Conservation (phyloP, 1,139 yeast species). For the Groenewaldozyma auringiensis region DNA sequence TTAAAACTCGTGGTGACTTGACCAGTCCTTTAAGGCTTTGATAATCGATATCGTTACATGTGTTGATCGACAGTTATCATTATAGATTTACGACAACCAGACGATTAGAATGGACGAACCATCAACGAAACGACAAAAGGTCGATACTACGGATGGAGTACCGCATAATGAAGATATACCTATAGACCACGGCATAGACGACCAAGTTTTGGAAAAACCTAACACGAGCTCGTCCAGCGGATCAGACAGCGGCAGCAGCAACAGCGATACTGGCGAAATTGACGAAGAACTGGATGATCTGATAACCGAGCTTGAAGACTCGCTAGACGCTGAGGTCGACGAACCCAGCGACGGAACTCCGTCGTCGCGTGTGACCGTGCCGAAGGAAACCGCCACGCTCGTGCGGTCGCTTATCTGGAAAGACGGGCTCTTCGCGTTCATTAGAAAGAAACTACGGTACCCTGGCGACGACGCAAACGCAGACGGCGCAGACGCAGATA, state of each 20-base stretch:
- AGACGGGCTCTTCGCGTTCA: constrained; percentile 53
- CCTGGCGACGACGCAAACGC: constrained; percentile 40
- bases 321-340: not conserved
- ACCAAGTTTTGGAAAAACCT: not conserved
- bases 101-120: not conserved
- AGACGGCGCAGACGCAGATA: constrained; percentile 46
- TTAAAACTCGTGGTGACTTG: not conserved
- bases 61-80: no score
- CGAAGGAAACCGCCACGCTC: constrained; percentile 38
- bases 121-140: not conserved
- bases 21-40: no score
- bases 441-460: constrained; percentile 21
- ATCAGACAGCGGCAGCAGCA: not conserved
- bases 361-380: constrained; percentile 21
- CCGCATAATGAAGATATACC: no score
- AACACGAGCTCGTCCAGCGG: not conserved
- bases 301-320: constrained; percentile 10
- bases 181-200: not conserved
- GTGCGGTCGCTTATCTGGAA: constrained; percentile 54
- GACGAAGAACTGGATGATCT: constrained; percentile 11
- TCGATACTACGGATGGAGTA: no score
- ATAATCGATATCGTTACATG: no score
- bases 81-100: no score
- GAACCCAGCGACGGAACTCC: constrained; percentile 2
- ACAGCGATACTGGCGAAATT: constrained; percentile 3